phyloP scores from a whole-genome alignment of 768 basidiomycete species.

The Termitomyces sp. region DNA sequence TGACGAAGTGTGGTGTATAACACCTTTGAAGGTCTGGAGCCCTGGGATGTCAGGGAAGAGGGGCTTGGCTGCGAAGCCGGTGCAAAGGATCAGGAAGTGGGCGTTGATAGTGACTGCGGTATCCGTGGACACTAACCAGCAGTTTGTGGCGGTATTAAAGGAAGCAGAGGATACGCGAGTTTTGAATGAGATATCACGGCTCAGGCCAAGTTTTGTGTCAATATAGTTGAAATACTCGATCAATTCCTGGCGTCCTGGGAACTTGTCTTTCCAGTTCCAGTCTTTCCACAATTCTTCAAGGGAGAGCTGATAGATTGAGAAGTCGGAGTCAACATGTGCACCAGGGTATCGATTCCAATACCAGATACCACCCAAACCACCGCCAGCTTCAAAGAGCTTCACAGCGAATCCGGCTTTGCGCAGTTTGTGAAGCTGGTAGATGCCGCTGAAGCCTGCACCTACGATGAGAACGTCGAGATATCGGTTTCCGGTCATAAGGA shows the following conservation, averaged over 20 bases:
- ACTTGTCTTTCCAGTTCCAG: constrained; percentile 17
- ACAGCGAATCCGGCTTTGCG: constrained; percentile 15
- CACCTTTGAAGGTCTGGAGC: constrained; percentile 19
- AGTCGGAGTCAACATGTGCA: constrained; percentile 22
- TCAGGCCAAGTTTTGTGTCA: constrained; percentile 20
- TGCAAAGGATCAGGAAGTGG: constrained; percentile 20
- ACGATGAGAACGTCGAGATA: constrained; percentile 19
- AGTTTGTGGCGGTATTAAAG: constrained; percentile 12
- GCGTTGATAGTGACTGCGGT: constrained; percentile 12
- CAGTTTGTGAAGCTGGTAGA: constrained; percentile 15
- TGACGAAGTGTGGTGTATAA: constrained; percentile 16
- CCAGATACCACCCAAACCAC: constrained; percentile 21
- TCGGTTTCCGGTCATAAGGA: not conserved
- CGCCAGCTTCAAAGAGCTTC: constrained; percentile 18
- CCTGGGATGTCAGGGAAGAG: constrained; percentile 18
- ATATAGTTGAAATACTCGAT: constrained; percentile 18
- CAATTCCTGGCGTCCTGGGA: constrained; percentile 13
- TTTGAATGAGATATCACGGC: constrained; percentile 18
- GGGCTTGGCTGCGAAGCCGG: constrained; percentile 20
- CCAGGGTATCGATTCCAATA: constrained; percentile 24
- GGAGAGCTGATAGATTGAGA: constrained; percentile 19
- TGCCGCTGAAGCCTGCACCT: constrained; percentile 21
- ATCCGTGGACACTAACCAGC: constrained; percentile 18
- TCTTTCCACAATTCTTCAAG: constrained; percentile 21
- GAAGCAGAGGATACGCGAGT: constrained; percentile 17